Conservation (phyloP, 2,329 filamentous ascomycete species). For the Exophiala oligosperma region DNA sequence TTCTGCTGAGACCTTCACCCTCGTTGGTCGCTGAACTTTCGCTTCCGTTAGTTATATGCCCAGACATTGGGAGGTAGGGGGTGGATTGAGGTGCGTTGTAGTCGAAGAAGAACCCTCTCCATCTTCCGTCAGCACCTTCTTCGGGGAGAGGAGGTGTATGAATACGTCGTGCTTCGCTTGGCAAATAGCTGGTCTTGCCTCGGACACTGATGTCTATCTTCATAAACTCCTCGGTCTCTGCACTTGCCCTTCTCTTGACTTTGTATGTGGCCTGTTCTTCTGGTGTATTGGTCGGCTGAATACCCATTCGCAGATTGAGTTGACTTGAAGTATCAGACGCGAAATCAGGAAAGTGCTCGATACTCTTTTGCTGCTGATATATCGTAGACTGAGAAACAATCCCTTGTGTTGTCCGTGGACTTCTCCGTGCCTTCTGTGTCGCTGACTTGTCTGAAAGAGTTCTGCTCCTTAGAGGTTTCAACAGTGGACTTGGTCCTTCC, state of each 20-base stretch:
- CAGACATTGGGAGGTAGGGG: neutral
- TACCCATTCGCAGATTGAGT: constrained; percentile 20
- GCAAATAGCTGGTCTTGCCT: constrained; percentile 30
- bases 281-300: constrained; percentile 27
- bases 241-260: constrained; percentile 28
- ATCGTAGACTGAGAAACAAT: constrained; percentile 3
- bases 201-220: constrained; percentile 30
- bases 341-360: constrained; percentile 6
- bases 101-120: constrained; percentile 30
- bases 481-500: neutral
- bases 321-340: constrained; percentile 27
- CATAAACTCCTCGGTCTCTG: constrained; percentile 29
- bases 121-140: constrained; percentile 17
- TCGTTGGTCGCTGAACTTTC: neutral
- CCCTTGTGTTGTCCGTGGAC: constrained; percentile 5
- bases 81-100: constrained; percentile 23
- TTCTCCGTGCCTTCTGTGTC: neutral
- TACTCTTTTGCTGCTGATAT: constrained; percentile 1
- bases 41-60: constrained; percentile 1
- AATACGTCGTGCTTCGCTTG: constrained; percentile 30
- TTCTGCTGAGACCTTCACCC: neutral
- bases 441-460: constrained; percentile 12
- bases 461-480: constrained; percentile 12
- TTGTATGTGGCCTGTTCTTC: constrained; percentile 29
- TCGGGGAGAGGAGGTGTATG: constrained; percentile 30